These are phyloP conservation scores for Lasiodiplodia hormozganensis DNA, from an alignment of 2,329 filamentous ascomycete genomes.

Conservation along the genomic window DNA sequence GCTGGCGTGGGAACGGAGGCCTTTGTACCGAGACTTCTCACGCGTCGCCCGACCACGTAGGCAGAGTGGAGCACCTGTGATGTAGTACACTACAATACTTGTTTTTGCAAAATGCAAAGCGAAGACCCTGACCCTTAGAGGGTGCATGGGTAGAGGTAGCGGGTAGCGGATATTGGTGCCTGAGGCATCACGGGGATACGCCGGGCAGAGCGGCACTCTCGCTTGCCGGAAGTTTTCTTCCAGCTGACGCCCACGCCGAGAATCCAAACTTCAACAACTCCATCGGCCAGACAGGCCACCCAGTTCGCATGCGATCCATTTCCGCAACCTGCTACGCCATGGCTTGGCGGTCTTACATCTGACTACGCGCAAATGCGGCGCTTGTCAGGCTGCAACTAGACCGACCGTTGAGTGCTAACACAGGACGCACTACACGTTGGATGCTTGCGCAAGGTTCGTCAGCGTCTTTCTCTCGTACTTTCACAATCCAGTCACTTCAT, in stretches of 20 bases:
- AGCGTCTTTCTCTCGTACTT: too few relatives aligned
- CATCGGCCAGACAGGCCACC: background rate
- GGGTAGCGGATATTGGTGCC: background rate
- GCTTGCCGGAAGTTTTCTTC: constrained; percentile 3
- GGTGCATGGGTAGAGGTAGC: background rate
- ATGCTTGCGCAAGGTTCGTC: background rate
- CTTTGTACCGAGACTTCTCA: background rate
- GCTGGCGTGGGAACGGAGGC: constrained; percentile 6
- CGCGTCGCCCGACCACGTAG: background rate
- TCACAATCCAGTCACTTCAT: background rate
- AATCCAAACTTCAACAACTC: background rate
- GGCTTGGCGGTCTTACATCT: background rate
- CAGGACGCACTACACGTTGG: background rate
- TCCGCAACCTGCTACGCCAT: background rate
- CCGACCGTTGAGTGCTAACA: background rate
- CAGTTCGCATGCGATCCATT: background rate
- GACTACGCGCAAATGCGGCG: background rate
- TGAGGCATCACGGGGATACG: background rate
- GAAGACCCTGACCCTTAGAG: background rate
- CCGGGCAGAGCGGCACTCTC: background rate
- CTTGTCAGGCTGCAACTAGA: background rate
- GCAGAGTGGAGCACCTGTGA: background rate
- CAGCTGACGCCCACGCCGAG: background rate
- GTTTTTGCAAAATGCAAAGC: background rate
- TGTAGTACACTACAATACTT: background rate